Evolutionary conservation across 2,329 filamentous ascomycete genomes (phyloP).

Genomic region (Penicillium paneum): DNA sequence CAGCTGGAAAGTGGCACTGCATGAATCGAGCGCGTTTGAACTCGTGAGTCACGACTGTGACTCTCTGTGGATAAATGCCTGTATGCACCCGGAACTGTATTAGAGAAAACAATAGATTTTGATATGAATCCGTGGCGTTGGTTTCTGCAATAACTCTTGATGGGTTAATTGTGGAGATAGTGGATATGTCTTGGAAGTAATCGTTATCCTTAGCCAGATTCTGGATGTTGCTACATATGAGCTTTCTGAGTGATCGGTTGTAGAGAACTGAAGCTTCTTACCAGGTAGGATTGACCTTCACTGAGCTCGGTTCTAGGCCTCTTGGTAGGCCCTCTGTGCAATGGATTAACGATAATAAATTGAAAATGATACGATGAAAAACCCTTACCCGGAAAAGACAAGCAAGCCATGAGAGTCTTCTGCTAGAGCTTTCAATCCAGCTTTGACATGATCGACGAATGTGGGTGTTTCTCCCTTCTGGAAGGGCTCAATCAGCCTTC

Average conservation of each 20-base stretch:
- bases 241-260: not conserved
- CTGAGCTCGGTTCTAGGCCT: conserved; percentile 51
- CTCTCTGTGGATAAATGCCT: conserved; percentile 52
- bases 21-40: conserved; percentile 66
- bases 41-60: conserved; percentile 66
- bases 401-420: conserved; percentile 53
- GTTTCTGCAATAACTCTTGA: conserved; percentile 59
- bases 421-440: conserved; percentile 56
- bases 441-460: conserved; percentile 71
- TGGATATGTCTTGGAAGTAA: conserved; percentile 28
- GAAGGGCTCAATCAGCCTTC: conserved; percentile 69
- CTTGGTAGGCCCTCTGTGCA: conserved; percentile 60
- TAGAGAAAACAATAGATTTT: conserved; percentile 78
- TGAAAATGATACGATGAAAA: not conserved
- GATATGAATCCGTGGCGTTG: conserved; percentile 76
- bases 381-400: conserved; percentile 67
- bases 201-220: conserved; percentile 33
- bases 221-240: conserved; percentile 19
- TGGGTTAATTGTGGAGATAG: conserved; percentile 12
- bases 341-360: conserved; percentile 17
- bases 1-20: conserved; percentile 61
- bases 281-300: conserved; percentile 64
- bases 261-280: conserved; percentile 19
- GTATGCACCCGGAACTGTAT: conserved; percentile 48
- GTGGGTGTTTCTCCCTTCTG: conserved; percentile 75